Base-by-base conservation (phyloP, 805 yeast genomes). In the Brettanomyces nanus region DNA sequence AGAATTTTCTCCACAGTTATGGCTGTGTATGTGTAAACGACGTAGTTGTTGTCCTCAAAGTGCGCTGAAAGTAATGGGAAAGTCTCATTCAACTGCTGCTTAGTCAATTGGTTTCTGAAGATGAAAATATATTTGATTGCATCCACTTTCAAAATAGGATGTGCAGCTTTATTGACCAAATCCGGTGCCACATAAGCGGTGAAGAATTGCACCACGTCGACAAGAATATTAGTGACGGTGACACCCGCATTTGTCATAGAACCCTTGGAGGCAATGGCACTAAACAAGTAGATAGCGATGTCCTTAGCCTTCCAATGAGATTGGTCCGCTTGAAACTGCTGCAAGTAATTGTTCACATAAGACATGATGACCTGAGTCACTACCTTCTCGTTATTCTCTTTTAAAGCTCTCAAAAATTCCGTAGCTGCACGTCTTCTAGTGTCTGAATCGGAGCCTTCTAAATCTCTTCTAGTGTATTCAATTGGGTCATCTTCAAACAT, bases 401-500 rank as follows among this genome's bases (percentile, higher is more conserved):
- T 85, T 48, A 92, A 69, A 49, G 86, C 95, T 44, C 94, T 75
- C 47, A 92, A 65, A 53, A 92, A 87, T 52, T 86, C 97, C 2
- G 95, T 85, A n/a, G 97, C 79, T 0, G 95, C 78, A 49, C 94
- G 77, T 59, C 97, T 73, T 60, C 99, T 75, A 1, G 96, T 81
- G 53, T 89, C 97, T 11, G 82, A 74, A 56, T 90, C 97, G 0
- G 95, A 80, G 5, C 97, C 97, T 61, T 94, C 98, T 33, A 94
- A 67, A 59, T 92, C 98, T 44, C 95, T 73, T 52, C 97, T 74
- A 17, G 89, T 89, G 55, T 71, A 92, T 51, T 85, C 94, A 38
- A 92, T 81, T 27, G 98, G 98, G 55, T 92, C 98, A 61, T 92
- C 98, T 60, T 92, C 98, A 58, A 92, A 90, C 44, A 80, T 60